Evolutionary conservation across 257 asterid genomes (phyloP).

Genomic region (Scutellaria galericulata): DNA sequence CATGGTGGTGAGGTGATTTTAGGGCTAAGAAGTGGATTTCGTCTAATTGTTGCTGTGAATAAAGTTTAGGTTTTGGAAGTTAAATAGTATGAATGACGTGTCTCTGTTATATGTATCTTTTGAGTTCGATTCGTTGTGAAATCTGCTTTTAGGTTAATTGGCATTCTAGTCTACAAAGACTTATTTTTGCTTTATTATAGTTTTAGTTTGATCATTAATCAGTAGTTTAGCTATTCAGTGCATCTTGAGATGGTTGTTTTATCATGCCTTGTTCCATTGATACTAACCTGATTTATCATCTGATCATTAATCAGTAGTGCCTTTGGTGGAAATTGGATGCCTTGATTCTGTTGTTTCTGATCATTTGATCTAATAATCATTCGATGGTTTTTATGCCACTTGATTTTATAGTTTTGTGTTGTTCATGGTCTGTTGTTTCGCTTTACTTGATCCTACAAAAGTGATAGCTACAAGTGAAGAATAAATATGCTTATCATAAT

Average conservation of each 20-base stretch:
- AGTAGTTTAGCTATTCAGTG: background rate
- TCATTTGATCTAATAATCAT: background rate
- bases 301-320: background rate
- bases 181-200: background rate
- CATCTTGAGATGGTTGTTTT: background rate
- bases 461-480: background rate
- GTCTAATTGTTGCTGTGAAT: background rate
- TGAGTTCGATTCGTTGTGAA: slow-evolving; percentile 2
- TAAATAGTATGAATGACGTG: background rate
- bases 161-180: background rate
- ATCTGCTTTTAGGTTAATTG: background rate
- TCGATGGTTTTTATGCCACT: background rate
- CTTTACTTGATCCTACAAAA: background rate
- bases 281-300: background rate
- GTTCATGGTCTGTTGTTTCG: background rate
- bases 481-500: slow-evolving; percentile 3
- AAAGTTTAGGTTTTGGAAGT: background rate
- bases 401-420: background rate
- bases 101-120: background rate
- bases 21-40: background rate
- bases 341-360: background rate
- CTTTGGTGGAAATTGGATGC: slow-evolving; percentile 8
- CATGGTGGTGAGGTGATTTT: background rate
- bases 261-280: slow-evolving; percentile 4
- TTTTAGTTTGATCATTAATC: slow-evolving; percentile 18